These are phyloP conservation scores for Suillus brevipes DNA, from an alignment of 768 basidiomycete species.

Conservation along the genomic window DNA sequence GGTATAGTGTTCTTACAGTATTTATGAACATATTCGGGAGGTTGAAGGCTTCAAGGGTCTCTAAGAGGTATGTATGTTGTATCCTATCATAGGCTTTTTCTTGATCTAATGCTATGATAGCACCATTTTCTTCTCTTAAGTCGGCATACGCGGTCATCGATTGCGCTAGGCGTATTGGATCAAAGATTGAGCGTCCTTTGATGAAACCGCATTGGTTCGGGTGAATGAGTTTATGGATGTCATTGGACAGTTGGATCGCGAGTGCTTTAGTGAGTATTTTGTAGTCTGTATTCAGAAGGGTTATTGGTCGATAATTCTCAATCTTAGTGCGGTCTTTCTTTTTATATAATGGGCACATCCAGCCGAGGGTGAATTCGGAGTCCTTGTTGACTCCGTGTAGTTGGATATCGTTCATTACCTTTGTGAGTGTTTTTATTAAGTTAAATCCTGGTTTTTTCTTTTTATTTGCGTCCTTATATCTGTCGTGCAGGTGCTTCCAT, in stretches of 20 bases:
- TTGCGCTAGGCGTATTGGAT: conserved; percentile 33
- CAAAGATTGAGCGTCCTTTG: conserved; percentile 27
- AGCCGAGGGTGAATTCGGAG: neutral
- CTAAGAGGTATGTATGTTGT: conserved; percentile 31
- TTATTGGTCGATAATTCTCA: conserved; percentile 40
- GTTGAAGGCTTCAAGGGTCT: conserved; percentile 20
- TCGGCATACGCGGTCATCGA: conserved; percentile 27
- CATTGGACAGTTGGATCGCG: conserved; percentile 13
- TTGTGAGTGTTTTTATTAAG: neutral
- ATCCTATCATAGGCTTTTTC: conserved; percentile 21
- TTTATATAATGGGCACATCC: conserved; percentile 39
- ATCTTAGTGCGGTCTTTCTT: conserved; percentile 36
- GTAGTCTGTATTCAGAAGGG: conserved; percentile 36
- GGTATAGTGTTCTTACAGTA: conserved; percentile 2
- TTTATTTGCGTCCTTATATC: too few species aligned
- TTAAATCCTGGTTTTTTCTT: conserved; percentile 7
- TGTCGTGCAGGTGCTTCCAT: conserved; percentile 16
- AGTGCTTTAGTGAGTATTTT: conserved; percentile 33
- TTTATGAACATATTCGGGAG: conserved; percentile 31
- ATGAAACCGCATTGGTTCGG: conserved; percentile 42
- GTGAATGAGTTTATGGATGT: conserved; percentile 26
- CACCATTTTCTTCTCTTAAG: conserved; percentile 22
- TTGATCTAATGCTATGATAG: conserved; percentile 36
- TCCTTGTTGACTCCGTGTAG: fast-evolving
- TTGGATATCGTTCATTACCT: conserved; percentile 27